Conservation (phyloP, 345 rosid species). For the Gossypium anomalum region DNA sequence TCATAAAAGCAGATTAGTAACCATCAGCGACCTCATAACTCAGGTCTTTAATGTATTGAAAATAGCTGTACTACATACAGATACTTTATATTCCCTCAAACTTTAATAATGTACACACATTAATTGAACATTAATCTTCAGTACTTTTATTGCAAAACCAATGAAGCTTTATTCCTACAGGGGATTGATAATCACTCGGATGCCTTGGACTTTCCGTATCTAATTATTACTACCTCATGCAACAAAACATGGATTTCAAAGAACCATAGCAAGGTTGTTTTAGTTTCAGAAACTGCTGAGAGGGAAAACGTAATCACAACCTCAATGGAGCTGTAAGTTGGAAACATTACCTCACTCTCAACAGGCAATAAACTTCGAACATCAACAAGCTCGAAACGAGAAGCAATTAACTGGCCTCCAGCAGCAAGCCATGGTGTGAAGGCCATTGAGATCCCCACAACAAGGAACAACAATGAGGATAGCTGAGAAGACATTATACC, state of each 20-base stretch:
- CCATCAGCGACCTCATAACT: neutral
- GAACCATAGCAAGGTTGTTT: constrained; percentile 8
- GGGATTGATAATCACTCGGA: neutral
- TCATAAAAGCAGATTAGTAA: constrained; percentile 15
- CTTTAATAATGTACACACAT: neutral
- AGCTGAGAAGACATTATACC: constrained; percentile 93
- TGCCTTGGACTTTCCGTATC: neutral
- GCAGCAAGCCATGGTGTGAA: constrained; percentile 97
- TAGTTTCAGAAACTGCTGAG: neutral
- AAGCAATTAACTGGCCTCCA: constrained; percentile 95
- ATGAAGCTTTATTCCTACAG: neutral
- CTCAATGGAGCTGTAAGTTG: constrained; percentile 7
- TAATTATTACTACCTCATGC: neutral
- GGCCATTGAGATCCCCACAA: constrained; percentile 98
- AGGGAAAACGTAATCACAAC: neutral
- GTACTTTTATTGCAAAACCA: neutral
- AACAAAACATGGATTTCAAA: constrained; percentile 1
- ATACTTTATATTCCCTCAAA: neutral
- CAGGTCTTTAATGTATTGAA: neutral
- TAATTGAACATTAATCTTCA: neutral
- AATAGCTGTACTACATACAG: neutral
- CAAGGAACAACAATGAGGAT: constrained; percentile 89
- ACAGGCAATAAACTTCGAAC: constrained; percentile 90
- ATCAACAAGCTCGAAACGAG: constrained; percentile 92
- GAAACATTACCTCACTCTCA: constrained; percentile 81